These are phyloP conservation scores for Verticillium nubilum DNA, from an alignment of 2,329 filamentous ascomycete species.

Conservation along the genomic window DNA sequence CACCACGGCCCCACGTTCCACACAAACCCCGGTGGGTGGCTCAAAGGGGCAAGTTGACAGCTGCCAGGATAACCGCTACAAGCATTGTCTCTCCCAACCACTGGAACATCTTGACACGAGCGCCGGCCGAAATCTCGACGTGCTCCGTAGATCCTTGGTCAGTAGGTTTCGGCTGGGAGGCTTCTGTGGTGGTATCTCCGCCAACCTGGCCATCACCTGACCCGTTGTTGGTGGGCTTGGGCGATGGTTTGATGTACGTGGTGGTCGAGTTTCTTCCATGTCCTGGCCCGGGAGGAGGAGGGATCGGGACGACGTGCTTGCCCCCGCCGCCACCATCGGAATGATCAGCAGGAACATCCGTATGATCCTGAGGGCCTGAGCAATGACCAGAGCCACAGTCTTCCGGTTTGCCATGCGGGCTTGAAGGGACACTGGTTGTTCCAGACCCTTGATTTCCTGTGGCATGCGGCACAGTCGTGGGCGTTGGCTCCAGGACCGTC, in stretches of 20 bases:
- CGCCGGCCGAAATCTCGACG: not conserved
- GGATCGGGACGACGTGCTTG: not conserved
- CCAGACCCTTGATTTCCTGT: not conserved
- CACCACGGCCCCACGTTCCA: too few species aligned
- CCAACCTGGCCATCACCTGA: not conserved
- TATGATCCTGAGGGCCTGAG: too few species aligned
- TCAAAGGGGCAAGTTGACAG: constrained; percentile 1
- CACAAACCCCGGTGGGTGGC: too few species aligned
- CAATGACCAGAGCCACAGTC: not conserved
- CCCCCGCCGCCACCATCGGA: not conserved
- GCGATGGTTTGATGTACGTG: not conserved
- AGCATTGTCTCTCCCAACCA: not conserved
- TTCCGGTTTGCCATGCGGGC: not conserved
- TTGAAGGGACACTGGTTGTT: not conserved
- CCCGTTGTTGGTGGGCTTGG: not conserved
- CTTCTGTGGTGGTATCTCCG: not conserved
- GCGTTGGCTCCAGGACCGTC: not conserved
- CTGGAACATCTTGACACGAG: not conserved
- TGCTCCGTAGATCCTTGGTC: not conserved
- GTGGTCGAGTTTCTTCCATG: not conserved
- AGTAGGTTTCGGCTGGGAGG: not conserved
- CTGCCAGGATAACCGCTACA: not conserved
- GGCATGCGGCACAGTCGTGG: not conserved
- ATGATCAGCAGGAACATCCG: not conserved
- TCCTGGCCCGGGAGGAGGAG: not conserved